Evolutionary conservation across 2,329 filamentous ascomycete genomes (phyloP), one percentile per base, ranked within the genome.

Genomic region (Onygenales sp.): DNA sequence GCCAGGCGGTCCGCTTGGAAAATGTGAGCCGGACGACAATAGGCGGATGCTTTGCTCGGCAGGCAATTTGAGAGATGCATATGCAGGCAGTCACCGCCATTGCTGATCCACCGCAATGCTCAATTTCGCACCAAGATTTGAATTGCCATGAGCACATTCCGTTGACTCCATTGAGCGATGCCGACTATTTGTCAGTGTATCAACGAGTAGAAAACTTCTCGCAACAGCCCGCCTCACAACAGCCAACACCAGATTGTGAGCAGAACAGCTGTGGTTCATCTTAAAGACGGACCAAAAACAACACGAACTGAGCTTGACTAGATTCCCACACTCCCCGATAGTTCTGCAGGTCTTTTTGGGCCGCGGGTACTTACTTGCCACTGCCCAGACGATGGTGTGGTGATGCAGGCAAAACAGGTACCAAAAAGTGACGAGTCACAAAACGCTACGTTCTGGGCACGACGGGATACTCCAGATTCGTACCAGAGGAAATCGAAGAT

Each of bases 391-490:
- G 41, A n/a, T 38, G 45, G 13, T 21, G 17, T 6, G 13, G 13
- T 17, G 11, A 43, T 47, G 45, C 14, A 27, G 35, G 33, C 2
- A 35, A 27, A 27, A 27, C 11, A 14, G 17, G 46, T 39, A 41
- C 46, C 35, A 27, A 49, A 9, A 49, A 49, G 21, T 41, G 35
- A 49, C 47, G 21, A 49, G 47, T 49, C 47, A 49, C 46, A 48
- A 48, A 48, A 8, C 32, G 33, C 14, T 36, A 35, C 10, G 13
- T 41, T 49, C 17, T 11, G 17, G 33, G 21, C 32, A n/a, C n/a
- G 5, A 38, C 32, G 14, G 45, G 14, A 14, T 13, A 13, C 33
- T 35, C 35, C 46, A 48, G 46, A 14, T 38, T 48, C 46, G 46
- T 39, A 48, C 46, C 35, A 31, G 17, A n/a, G 33, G 35, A 39